Evolutionary conservation across 106 monocot species (phyloP), one percentile per base, ranked within the genome.

Genomic region (Dioscorea alata): DNA sequence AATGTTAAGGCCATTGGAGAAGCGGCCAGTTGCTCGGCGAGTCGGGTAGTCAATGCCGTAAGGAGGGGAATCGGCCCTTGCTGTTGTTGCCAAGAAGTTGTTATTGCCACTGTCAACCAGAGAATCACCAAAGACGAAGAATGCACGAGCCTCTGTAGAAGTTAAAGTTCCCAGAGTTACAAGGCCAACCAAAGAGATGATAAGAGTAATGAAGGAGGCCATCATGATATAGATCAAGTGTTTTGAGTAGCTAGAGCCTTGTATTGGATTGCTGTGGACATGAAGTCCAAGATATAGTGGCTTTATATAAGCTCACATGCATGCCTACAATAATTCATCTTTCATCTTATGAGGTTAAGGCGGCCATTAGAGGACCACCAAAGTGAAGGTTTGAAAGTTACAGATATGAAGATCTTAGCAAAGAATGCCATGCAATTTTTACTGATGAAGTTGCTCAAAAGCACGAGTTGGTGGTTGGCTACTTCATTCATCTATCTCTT

Each of bases 101-200:
- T 94, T 94, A 84, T 94, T 94, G 59, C 94, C 94, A 52, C 84
- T 90, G 69, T 94, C 94, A 0, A 94, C 94, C 4, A 94, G 79
- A 22, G 94, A 94, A 28, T 94, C 94, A 6, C 94, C 94, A 42
- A 94, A 94, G 14, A 94, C 81, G 70, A 94, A 94, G 78, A 94
- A 86, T 54, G 90, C 86, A 8, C 87, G 81, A 10, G 84, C 78
- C 33, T 74, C 83, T 0, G 74, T 51, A 12, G 61, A 28, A 2
- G 21, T 17, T 8, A 53, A 65, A 0, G 50, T 31, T 4, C 50
- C 54, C 20, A 74, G 15, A 48, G 60, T 72, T 33, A 34, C 50
- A 28, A 80, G 13, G 52, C 57, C 51, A 53, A 65, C 16, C 24
- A 82, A 53, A 10, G 68, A 65, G 33, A 16, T 54, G 54, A 54